Percentiles rank a stretch among this genome's conserved stretches.
Conservation (phyloP, 129 eudicot genomes). For the Lactuca saligna region DNA sequence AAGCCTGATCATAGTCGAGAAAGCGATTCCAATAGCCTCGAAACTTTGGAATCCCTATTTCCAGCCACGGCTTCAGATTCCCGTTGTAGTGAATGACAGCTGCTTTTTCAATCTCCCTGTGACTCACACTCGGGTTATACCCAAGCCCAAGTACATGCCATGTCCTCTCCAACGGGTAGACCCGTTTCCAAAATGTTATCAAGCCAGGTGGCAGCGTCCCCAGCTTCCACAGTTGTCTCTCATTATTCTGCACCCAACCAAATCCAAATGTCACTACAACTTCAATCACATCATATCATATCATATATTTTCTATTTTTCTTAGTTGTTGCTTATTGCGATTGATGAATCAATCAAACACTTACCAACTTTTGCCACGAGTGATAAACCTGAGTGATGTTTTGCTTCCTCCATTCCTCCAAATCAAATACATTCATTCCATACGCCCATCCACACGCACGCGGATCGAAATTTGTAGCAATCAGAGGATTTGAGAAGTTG, state of each 20-base stretch:
- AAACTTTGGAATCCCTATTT: constrained; percentile 72
- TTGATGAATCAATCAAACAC: background rate
- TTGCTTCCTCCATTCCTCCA: constrained; percentile 77
- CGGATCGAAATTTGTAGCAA: constrained; percentile 69
- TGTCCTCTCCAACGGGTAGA: constrained; percentile 55
- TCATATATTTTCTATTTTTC: too few relatives aligned
- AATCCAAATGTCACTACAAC: background rate
- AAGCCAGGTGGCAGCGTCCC: constrained; percentile 89
- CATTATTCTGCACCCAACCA: constrained; percentile 54
- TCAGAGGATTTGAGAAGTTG: constrained; percentile 76
- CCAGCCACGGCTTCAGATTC: constrained; percentile 88
- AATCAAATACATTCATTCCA: constrained; percentile 83
- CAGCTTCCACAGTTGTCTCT: constrained; percentile 75
- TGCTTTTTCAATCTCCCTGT: constrained; percentile 70
- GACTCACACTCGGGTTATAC: constrained; percentile 66
- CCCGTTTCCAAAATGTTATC: constrained; percentile 69
- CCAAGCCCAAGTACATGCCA: constrained; percentile 97
- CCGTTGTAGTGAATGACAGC: constrained; percentile 82
- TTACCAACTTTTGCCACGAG: constrained; percentile 78
- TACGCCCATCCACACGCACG: constrained; percentile 95
- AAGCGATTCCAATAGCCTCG: constrained; percentile 62
- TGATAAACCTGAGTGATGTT: constrained; percentile 84
- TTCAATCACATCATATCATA: too few relatives aligned
- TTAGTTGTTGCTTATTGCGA: background rate
- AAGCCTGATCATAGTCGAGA: constrained; percentile 65